Conservation (phyloP, 345 rosid species). For the Dimocarpus longan region DNA sequence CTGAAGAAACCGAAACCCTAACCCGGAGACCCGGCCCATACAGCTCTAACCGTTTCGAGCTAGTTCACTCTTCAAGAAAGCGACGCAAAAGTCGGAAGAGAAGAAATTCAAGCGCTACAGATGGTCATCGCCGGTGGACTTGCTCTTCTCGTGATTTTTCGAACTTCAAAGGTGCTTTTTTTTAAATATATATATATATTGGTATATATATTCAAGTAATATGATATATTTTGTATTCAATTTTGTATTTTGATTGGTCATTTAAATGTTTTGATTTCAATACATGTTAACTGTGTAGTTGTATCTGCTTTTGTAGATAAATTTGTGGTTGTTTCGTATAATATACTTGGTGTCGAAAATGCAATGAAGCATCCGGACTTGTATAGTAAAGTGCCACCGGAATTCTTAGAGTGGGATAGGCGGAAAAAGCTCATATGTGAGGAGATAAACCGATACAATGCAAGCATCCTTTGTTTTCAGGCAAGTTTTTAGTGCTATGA, state of each 20-base stretch:
- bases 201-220: not conserved
- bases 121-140: constrained; percentile 41
- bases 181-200: not conserved
- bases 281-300: not conserved
- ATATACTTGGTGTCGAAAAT: constrained; percentile 73
- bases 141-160: constrained; percentile 39
- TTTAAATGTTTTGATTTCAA: not conserved
- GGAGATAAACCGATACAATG: constrained; percentile 61
- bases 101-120: constrained; percentile 4
- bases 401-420: constrained; percentile 59
- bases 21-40: constrained; percentile 9
- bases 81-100: constrained; percentile 10
- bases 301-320: constrained; percentile 39
- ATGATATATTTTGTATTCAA: not conserved
- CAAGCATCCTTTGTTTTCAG: constrained; percentile 76
- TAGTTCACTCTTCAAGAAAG: constrained; percentile 15
- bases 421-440: constrained; percentile 61
- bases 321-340: constrained; percentile 68
- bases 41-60: constrained; percentile 25
- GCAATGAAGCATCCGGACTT: constrained; percentile 67
- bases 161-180: constrained; percentile 28
- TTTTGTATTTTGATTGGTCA: not conserved
- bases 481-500: constrained; percentile 33
- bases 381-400: constrained; percentile 41
- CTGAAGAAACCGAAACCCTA: constrained; percentile 24